Conservation (phyloP, 1,284 basidiomycete genomes). For the Leccinum subfulvum region DNA sequence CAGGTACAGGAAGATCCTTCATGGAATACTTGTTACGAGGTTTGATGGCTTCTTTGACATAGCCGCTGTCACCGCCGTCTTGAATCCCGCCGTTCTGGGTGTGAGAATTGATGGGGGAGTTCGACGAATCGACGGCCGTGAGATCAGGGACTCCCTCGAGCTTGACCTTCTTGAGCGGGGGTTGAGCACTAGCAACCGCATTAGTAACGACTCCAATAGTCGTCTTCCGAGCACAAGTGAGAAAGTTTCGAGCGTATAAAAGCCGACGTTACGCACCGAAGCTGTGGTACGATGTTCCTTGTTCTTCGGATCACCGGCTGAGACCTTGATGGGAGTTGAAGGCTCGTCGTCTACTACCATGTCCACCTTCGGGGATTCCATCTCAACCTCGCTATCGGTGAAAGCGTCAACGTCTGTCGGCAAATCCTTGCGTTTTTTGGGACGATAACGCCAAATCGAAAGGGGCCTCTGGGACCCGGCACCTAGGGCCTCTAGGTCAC, state of each 20-base stretch:
- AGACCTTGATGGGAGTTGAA: too few species aligned
- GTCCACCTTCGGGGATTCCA: too few species aligned
- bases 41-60: not conserved
- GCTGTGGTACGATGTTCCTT: not conserved
- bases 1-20: not conserved
- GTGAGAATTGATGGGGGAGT: not conserved
- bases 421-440: not conserved
- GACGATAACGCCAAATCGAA: not conserved
- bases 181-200: not conserved
- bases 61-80: not conserved
- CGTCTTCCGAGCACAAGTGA: not conserved
- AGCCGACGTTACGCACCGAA: not conserved
- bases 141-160: not conserved
- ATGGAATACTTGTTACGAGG: not conserved
- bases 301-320: not conserved
- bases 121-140: not conserved
- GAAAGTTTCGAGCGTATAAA: not conserved
- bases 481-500: too few species aligned
- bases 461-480: not conserved
- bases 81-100: not conserved
- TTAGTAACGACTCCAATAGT: not conserved
- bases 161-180: not conserved
- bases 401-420: not conserved
- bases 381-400: constrained; percentile 1
- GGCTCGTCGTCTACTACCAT: not conserved